Evolutionary conservation across 2,329 filamentous ascomycete genomes (phyloP), one percentile per base, ranked within the genome.

Genomic region (Aureobasidium pullulans): DNA sequence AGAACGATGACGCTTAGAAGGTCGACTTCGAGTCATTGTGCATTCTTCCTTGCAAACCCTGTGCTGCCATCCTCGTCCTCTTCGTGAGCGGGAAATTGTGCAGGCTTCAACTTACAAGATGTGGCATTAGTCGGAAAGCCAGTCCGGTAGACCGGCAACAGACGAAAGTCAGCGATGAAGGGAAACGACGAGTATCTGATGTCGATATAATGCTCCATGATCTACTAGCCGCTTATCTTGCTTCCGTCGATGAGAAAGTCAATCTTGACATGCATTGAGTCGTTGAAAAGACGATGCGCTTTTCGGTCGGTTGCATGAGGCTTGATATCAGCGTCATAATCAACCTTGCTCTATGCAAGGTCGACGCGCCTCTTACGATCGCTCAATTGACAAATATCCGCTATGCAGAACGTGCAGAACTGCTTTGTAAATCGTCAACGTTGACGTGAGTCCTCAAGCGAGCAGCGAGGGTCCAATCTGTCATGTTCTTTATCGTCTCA

Each of bases 1-100:
- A 54, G 29, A 56, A 28, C 13, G 52, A 56, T 56, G 52, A 56
- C 52, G 52, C 40, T 56, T 56, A 56, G 39, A 56, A 56, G 5
- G 19, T 36, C 39, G 11, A 29, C 6, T 36, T 34, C 32, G 52
- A 44, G 40, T 56, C 52, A 56, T 56, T 28, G 40, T 34, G 52
- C 29, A 37, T 44, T 46, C 6, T 44, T 19, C 48, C 48, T 15
- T 52, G 48, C 36, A 39, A 52, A 52, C 29, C n/a, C 28, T 37
- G 52, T 15, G 8, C 29, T 44, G 13, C 19, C 29, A 44, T 29
- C 16, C 16, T 56, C 40, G 16, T 46, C 15, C 6, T 3, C 13
- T 29, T 10, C 23, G 40, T 13, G 10, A 28, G 11, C 8, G 23
- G n/a, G 6, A 44, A 28, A 8, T 6, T 9, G 15, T 47, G 44